phyloP scores from a whole-genome alignment of 495 filamentous ascomycete species.

The Penicillium cataractarum region DNA sequence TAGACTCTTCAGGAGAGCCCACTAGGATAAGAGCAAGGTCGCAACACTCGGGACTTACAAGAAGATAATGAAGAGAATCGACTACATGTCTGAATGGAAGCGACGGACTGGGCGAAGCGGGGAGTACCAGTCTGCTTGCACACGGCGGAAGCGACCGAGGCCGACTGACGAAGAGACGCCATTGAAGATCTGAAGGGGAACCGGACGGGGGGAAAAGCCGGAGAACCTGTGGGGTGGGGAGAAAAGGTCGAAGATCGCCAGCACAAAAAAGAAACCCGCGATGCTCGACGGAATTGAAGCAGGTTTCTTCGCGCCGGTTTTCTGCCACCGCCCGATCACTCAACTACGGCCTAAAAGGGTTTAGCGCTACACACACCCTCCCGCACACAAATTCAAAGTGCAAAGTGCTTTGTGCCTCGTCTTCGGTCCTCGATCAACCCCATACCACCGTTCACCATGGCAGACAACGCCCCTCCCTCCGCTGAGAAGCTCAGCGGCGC shows the following conservation, averaged over 20 bases:
- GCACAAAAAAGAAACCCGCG: not conserved
- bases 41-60: constrained; percentile 31
- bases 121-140: constrained; percentile 40
- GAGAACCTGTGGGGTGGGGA: constrained; percentile 21
- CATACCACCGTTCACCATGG: constrained; percentile 56
- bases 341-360: constrained; percentile 26
- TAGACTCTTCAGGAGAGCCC: not conserved
- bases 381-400: constrained; percentile 47
- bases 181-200: constrained; percentile 27
- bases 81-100: constrained; percentile 40
- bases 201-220: constrained; percentile 9
- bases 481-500: constrained; percentile 61
- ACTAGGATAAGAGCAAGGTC: constrained; percentile 33
- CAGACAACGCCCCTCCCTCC: constrained; percentile 61
- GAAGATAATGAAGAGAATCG: constrained; percentile 39
- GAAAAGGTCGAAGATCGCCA: constrained; percentile 16
- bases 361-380: constrained; percentile 44
- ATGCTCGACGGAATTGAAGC: constrained; percentile 15
- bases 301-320: constrained; percentile 33
- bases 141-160: constrained; percentile 38
- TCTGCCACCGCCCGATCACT: constrained; percentile 36
- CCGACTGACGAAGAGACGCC: constrained; percentile 42
- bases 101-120: constrained; percentile 35
- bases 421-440: constrained; percentile 28
- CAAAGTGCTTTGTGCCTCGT: constrained; percentile 19